Conservation (phyloP, 2,329 filamentous ascomycete species). For the Colletotrichum orbiculare region DNA sequence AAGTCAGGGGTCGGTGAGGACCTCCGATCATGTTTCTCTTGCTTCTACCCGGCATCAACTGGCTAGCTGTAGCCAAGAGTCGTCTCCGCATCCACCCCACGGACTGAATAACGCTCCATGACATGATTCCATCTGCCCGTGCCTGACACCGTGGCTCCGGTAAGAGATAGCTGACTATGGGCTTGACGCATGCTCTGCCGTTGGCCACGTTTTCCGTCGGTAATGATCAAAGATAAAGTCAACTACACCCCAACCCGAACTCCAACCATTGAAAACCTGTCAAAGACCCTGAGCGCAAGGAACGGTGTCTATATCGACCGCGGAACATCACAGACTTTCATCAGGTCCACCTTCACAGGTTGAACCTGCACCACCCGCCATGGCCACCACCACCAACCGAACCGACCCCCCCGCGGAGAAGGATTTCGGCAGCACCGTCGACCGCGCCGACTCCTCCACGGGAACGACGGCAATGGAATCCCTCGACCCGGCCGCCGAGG, state of each 20-base stretch:
- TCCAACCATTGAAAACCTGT: not conserved
- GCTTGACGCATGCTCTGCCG: constrained; percentile 2
- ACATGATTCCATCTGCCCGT: constrained; percentile 7
- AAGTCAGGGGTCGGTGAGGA: constrained; percentile 35
- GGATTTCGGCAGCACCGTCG: constrained; percentile 21
- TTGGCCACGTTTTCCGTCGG: not conserved
- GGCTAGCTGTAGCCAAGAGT: not conserved
- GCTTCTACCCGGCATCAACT: too few relatives aligned
- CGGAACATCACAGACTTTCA: too few relatives aligned
- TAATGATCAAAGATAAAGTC: constrained; percentile 24
- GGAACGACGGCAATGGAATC: constrained; percentile 35
- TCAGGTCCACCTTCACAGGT: too few relatives aligned
- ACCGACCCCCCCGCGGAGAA: constrained; percentile 23
- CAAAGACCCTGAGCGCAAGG: not conserved
- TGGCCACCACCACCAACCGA: constrained; percentile 18
- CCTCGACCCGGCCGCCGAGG: constrained; percentile 44
- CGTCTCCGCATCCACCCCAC: constrained; percentile 6
- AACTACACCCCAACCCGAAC: constrained; percentile 2
- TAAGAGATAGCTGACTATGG: constrained; percentile 3
- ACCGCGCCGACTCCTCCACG: constrained; percentile 27
- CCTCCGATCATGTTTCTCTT: constrained; percentile 26
- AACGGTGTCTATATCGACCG: too few relatives aligned
- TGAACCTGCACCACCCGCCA: not conserved
- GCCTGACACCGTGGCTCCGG: constrained; percentile 15
- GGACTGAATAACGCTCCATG: constrained; percentile 17